Conservation (phyloP, 257 asterid genomes). For the Solanum tarapatanum region DNA sequence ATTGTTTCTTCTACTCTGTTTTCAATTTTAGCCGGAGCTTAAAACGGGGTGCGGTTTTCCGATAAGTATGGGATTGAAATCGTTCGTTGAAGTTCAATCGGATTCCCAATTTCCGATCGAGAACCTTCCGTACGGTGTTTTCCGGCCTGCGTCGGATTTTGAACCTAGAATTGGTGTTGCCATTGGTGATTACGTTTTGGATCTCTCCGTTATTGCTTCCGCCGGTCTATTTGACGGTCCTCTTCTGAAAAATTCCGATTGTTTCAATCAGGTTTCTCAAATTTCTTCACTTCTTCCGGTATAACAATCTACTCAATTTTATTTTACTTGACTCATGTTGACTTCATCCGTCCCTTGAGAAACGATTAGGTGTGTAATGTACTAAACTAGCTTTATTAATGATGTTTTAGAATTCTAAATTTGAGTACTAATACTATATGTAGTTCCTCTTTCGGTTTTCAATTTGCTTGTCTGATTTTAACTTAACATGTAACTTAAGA, state of each 20-base stretch:
- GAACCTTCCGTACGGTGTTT: slow-evolving; percentile 88
- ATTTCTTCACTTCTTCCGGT: neutral
- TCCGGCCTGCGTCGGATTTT: slow-evolving; percentile 34
- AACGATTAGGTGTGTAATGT: neutral
- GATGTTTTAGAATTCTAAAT: neutral
- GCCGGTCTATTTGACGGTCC: slow-evolving; percentile 81
- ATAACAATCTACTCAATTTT: neutral
- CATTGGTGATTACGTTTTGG: slow-evolving; percentile 67
- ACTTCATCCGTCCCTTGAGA: neutral
- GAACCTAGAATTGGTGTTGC: slow-evolving; percentile 76
- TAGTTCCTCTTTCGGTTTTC: accelerated
- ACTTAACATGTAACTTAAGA: too few relatives aligned
- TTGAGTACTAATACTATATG: too few relatives aligned
- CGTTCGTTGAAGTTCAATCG: slow-evolving; percentile 54
- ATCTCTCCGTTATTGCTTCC: slow-evolving; percentile 47
- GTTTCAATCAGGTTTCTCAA: slow-evolving; percentile 55
- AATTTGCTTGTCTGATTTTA: too few relatives aligned
- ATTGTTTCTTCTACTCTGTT: neutral
- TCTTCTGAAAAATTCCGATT: slow-evolving; percentile 41
- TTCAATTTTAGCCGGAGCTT: neutral
- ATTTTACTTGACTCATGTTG: neutral
- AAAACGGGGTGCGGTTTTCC: neutral
- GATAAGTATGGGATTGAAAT: slow-evolving; percentile 41
- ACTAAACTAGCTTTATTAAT: neutral
- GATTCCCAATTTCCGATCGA: slow-evolving; percentile 89